These are phyloP conservation scores for Pyrenophora seminiperda DNA, from an alignment of 2,329 filamentous ascomycete species.

Conservation along the genomic window DNA sequence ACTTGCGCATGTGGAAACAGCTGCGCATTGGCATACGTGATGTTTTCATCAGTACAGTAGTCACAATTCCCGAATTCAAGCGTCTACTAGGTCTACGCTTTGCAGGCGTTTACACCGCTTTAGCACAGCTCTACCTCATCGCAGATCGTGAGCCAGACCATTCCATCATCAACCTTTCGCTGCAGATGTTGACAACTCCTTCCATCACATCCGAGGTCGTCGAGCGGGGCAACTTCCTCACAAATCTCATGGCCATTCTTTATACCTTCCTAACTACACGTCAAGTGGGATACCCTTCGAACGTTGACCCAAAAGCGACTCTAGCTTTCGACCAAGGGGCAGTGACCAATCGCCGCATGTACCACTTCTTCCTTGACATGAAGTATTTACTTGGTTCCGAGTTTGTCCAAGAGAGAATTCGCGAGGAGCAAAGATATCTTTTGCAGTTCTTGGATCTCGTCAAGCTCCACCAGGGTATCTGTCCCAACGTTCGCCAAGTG, in stretches of 20 bases:
- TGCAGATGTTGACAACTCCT: constrained; percentile 95
- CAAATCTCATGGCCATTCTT: constrained; percentile 90
- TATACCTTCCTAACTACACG: constrained; percentile 97
- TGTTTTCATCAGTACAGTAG: constrained; percentile 94
- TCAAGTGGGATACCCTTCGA: constrained; percentile 91
- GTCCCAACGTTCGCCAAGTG: constrained; percentile 87
- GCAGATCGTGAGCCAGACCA: constrained; percentile 96
- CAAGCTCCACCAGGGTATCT: constrained; percentile 95
- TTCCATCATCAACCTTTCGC: constrained; percentile 95
- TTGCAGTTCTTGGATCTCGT: constrained; percentile 94
- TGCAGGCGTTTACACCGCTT: constrained; percentile 87
- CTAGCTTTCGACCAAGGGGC: constrained; percentile 93
- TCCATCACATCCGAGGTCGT: constrained; percentile 97
- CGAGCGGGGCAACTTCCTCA: constrained; percentile 92
- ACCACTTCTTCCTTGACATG: constrained; percentile 95
- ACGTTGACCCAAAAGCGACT: constrained; percentile 83
- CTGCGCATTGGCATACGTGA: constrained; percentile 87
- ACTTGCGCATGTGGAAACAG: constrained; percentile 95
- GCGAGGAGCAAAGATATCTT: constrained; percentile 83
- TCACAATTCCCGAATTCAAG: constrained; percentile 95
- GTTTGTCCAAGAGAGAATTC: constrained; percentile 83
- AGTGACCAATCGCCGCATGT: constrained; percentile 92
- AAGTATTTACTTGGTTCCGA: constrained; percentile 88
- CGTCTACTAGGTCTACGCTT: constrained; percentile 90
- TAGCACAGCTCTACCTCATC: constrained; percentile 93